A percentile compares a stretch with the other conserved stretches of the same genome.
Conservation (phyloP, 1,284 basidiomycete species). For the Sporisorium graminicola region DNA sequence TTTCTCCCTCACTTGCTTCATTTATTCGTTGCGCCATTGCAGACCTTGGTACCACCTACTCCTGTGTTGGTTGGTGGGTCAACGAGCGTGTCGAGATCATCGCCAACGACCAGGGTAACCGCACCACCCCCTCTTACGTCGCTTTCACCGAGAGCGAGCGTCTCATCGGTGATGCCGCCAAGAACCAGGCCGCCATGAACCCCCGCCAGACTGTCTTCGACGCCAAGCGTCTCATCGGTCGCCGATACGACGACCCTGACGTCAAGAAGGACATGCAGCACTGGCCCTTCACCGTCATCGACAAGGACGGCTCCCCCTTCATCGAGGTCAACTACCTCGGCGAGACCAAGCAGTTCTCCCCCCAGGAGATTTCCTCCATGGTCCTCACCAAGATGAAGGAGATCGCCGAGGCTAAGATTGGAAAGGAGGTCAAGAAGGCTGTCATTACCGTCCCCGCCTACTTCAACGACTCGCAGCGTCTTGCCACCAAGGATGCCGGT, state of each 20-base stretch:
- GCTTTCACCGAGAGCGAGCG: constrained; percentile 97
- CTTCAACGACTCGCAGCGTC: constrained; percentile 79
- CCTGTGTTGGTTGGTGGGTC: constrained; percentile 74
- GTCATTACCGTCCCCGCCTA: constrained; percentile 80
- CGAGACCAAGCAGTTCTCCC: constrained; percentile 76
- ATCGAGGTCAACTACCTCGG: constrained; percentile 75
- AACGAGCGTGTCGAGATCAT: constrained; percentile 69
- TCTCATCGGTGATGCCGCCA: constrained; percentile 87
- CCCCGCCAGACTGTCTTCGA: constrained; percentile 78
- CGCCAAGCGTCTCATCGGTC: constrained; percentile 88
- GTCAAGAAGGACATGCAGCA: constrained; percentile 79
- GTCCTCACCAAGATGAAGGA: constrained; percentile 99
- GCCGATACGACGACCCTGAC: constrained; percentile 83
- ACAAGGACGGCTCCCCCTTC: constrained; percentile 75
- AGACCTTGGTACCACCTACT: constrained; percentile 82
- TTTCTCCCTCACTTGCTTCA: constrained; percentile 20
- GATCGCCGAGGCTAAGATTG: constrained; percentile 77
- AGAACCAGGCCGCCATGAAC: constrained; percentile 88
- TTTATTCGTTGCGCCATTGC: constrained; percentile 23
- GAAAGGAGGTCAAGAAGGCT: constrained; percentile 77
- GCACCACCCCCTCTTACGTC: constrained; percentile 98
- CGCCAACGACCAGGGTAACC: constrained; percentile 82
- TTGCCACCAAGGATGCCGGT: constrained; percentile 74
- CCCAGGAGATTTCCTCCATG: constrained; percentile 92
- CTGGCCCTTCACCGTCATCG: constrained; percentile 78